Base-by-base conservation (phyloP, 228 moss, liverwort and hornwort species). In the Sphagnum fallax region DNA sequence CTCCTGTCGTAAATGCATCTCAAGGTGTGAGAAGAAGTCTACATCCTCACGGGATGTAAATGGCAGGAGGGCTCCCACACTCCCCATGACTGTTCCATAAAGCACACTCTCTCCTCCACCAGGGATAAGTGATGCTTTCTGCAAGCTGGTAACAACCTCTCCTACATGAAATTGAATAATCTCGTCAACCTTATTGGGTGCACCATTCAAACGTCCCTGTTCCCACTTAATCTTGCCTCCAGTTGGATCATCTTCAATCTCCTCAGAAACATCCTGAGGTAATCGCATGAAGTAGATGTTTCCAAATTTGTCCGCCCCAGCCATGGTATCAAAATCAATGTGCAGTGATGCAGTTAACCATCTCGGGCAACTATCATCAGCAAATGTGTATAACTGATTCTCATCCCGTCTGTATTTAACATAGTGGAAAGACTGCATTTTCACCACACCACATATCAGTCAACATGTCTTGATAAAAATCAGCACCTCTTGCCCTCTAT, bases 211-310 rank as follows among this genome's bases (percentile, higher is more conserved):
- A 74, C 98, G 91, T 63, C 98, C 98, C 82, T 98, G 98, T 72
- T 98, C 98, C 98, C 98, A 98, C 69, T 90, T 98, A 4, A 98
- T 98, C 77, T 98, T 98, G 6, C 98, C 98, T 78, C 98, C 98
- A 8, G 98, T 98, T 11, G 98, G 98, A 72, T 98, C 98, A 74
- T 98, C 98, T 81, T 98, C 98, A 48, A 98, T 94, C 71, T 98
- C 98, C 73, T 98, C 98, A 0, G 98, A 98, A 52, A 98, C 86
- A 79, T 98, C 98, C 74, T 98, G 98, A 60, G 98, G 94, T 71
- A 98, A 83, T 48, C 98, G 85, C 98, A 98, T 92, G 66, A 98
- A 90, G 74, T 98, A 98, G 47, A 94, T 87, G 69, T 98, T 98
- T 49, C 98, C 98, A 77, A 98, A 98, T 77, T 98, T 98, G 69